Conservation (phyloP, 352 stramenopile genomes). For the Globisporangium nagaii region DNA sequence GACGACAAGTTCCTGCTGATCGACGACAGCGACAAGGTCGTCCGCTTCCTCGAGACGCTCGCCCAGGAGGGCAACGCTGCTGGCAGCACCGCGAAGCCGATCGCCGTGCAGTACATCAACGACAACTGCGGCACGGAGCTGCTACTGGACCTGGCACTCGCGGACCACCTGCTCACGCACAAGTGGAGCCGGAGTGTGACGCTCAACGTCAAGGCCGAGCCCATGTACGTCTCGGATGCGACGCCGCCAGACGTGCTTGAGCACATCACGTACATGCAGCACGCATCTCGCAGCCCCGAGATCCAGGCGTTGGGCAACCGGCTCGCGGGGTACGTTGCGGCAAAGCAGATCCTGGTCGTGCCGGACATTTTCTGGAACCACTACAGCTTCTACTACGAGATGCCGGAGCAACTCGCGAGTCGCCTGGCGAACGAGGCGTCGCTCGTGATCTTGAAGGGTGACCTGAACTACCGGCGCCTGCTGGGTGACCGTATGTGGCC, state of each 20-base stretch:
- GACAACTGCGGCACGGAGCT: conserved; percentile 76
- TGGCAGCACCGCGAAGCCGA: neutral
- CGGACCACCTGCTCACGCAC: conserved; percentile 50
- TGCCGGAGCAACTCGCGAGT: conserved; percentile 30
- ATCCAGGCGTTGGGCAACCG: conserved; percentile 43
- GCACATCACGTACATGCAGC: conserved; percentile 52
- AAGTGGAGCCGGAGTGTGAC: conserved; percentile 44
- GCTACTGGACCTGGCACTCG: conserved; percentile 59
- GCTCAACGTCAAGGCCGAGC: conserved; percentile 64
- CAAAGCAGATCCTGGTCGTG: conserved; percentile 16
- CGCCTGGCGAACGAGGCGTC: conserved; percentile 29
- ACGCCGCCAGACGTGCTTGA: conserved; percentile 47
- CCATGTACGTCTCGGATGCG: conserved; percentile 79
- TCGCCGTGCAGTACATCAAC: conserved; percentile 59
- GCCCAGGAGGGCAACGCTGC: neutral
- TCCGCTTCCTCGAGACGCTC: conserved; percentile 29
- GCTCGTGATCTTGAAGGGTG: conserved; percentile 95
- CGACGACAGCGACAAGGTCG: conserved; percentile 48
- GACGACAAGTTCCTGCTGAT: conserved; percentile 56
- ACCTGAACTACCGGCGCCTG: conserved; percentile 96
- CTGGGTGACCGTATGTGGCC: conserved; percentile 92
- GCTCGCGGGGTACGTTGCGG: conserved; percentile 27
- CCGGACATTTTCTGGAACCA: conserved; percentile 59
- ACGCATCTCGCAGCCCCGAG: conserved; percentile 19
- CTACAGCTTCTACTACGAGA: conserved; percentile 71